Conservation (phyloP, 345 rosid genomes). For the Eucalyptus guilfoylei region DNA sequence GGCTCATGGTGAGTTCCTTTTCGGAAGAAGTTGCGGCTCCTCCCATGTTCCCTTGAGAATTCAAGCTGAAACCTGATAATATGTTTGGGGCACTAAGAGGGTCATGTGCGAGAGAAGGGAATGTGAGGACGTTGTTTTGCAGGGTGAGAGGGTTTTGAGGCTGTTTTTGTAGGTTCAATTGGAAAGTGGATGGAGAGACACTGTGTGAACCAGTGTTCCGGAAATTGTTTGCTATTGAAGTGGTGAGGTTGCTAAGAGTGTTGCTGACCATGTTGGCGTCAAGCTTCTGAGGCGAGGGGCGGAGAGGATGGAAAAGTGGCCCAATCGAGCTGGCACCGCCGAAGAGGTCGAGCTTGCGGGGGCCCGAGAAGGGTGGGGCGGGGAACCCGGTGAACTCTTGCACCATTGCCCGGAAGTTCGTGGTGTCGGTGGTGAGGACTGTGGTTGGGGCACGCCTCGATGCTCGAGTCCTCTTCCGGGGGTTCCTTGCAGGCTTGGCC, state of each 20-base stretch:
- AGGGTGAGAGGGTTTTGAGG: background rate
- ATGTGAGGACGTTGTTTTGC: background rate
- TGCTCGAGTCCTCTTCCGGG: slow-evolving; percentile 80
- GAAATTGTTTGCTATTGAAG: background rate
- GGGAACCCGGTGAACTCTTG: slow-evolving; percentile 96
- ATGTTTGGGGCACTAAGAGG: background rate
- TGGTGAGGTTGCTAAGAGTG: background rate
- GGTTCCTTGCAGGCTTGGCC: slow-evolving; percentile 18
- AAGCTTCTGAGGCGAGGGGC: slow-evolving; percentile 3
- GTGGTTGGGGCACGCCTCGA: slow-evolving; percentile 90
- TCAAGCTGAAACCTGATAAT: background rate
- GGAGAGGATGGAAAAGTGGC: slow-evolving; percentile 17
- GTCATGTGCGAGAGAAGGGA: background rate
- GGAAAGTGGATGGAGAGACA: background rate
- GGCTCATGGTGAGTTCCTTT: background rate
- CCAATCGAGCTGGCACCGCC: slow-evolving; percentile 9
- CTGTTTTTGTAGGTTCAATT: background rate
- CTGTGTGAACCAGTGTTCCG: background rate
- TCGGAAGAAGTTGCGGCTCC: background rate
- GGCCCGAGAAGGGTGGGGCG: slow-evolving; percentile 58
- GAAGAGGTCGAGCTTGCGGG: slow-evolving; percentile 61
- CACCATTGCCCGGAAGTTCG: slow-evolving; percentile 89
- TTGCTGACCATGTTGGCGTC: background rate
- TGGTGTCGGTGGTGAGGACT: slow-evolving; percentile 78
- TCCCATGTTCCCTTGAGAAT: background rate